Evolutionary conservation across 768 basidiomycete species (phyloP), one percentile per base, ranked within the genome.

Genomic region (Tulasnella sp.): DNA sequence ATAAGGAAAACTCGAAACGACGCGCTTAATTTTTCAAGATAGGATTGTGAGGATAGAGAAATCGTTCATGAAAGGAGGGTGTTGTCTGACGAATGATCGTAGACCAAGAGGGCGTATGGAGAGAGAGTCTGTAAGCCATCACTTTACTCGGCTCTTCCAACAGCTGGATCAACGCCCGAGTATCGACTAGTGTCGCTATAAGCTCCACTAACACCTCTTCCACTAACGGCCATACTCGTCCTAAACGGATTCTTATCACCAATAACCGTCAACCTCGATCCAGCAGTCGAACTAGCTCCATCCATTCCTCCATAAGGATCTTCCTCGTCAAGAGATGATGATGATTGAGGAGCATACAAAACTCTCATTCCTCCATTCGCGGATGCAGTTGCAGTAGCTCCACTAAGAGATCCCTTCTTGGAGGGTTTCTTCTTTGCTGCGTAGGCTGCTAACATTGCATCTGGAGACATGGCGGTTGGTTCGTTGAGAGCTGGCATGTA

Each of bases 181-280:
- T 48, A 48, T 3, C 34, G 31, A 16, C 47, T 48, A 4, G 33
- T 37, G 19, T 48, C 47, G 1, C 16, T 54, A 40, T 55, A 55
- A 16, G 32, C 28, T 28, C 53, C 44, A n/a, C 28, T 39, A 5
- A 44, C 32, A 35, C 12, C 34, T 12, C 12, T 16, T 12, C 16
- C 34, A 35, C 27, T 46, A 10, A 12, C 13, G 8, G 48, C 48
- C 53, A 53, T 45, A 46, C 55, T 56, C 53, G 53, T 55, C 28
- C 56, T 37, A 54, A 57, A 57, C 9, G 56, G 56, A 37, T 57
- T 57, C 42, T 46, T 55, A 27, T 50, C 48, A 20, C 27, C 46
- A 37, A 19, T 35, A 9, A 16, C 39, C 19, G 39, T 25, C n/a
- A 25, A 25, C 19, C 39, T 25, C n/a, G 27, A n/a, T 6, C 39